phyloP scores from a whole-genome alignment of 345 rosid genomes.

The Pelargonium nanum region DNA sequence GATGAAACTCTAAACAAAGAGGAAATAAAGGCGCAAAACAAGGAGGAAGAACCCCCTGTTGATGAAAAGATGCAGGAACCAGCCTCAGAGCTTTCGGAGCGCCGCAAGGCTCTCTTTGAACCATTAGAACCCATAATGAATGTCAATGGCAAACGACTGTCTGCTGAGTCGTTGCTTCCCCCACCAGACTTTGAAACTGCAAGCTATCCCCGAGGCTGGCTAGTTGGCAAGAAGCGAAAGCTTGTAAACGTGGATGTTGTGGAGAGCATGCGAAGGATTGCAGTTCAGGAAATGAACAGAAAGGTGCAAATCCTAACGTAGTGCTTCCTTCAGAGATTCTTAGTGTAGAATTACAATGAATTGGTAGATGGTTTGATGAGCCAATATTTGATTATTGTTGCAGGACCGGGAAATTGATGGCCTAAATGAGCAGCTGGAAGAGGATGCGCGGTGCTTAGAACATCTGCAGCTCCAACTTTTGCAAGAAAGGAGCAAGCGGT shows the following conservation, averaged over 20 bases:
- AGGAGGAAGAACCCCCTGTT: slow-evolving; percentile 29
- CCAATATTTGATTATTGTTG: not conserved
- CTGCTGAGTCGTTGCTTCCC: slow-evolving; percentile 67
- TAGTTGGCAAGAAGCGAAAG: slow-evolving; percentile 88
- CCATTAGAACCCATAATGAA: slow-evolving; percentile 60
- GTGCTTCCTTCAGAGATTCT: too few species aligned
- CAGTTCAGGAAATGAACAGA: slow-evolving; percentile 91
- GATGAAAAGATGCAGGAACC: slow-evolving; percentile 36
- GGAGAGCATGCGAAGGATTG: slow-evolving; percentile 94
- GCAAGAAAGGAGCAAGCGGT: slow-evolving; percentile 62
- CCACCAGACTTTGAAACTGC: slow-evolving; percentile 88
- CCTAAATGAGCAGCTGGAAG: slow-evolving; percentile 86
- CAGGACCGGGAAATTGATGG: slow-evolving; percentile 90
- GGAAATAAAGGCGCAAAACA: slow-evolving; percentile 32
- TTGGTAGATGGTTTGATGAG: not conserved
- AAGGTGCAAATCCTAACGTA: slow-evolving; percentile 49
- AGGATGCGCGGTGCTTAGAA: slow-evolving; percentile 68
- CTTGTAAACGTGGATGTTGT: slow-evolving; percentile 89
- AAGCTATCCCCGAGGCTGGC: slow-evolving; percentile 82
- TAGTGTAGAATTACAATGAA: too few species aligned
- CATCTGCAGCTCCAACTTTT: slow-evolving; percentile 78
- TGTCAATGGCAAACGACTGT: slow-evolving; percentile 33
- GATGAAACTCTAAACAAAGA: slow-evolving; percentile 14
- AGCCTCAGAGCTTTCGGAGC: slow-evolving; percentile 46
- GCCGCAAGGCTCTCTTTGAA: slow-evolving; percentile 78